These are phyloP conservation scores for Jatropha podagrica DNA, from an alignment of 441 rosid genomes.

Conservation along the genomic window DNA sequence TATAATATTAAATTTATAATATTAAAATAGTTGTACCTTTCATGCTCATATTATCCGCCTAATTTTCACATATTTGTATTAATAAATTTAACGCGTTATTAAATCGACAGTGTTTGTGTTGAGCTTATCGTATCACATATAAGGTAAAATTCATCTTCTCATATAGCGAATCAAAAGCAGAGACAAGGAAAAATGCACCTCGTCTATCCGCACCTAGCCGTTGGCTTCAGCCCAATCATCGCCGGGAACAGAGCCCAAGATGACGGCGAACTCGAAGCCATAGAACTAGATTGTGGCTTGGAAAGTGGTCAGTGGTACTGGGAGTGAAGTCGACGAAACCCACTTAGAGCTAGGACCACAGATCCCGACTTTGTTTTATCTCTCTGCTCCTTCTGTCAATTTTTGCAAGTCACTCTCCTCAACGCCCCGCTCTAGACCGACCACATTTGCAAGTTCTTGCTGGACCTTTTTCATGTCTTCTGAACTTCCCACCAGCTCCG, in stretches of 20 bases:
- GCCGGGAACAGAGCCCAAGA: slow-evolving; percentile 46
- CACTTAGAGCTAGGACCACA: slow-evolving; percentile 90
- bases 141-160: slow-evolving; percentile 72
- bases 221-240: slow-evolving; percentile 49
- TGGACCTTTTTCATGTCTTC: slow-evolving; percentile 73
- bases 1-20: too few relatives aligned
- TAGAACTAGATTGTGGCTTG: slow-evolving; percentile 42
- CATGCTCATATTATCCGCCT: too few relatives aligned
- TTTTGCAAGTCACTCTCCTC: slow-evolving; percentile 78
- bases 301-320: slow-evolving; percentile 70
- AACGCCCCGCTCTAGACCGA: slow-evolving; percentile 79
- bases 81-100: too few relatives aligned
- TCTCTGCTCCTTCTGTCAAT: slow-evolving; percentile 28
- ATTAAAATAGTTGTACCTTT: too few relatives aligned
- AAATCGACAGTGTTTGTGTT: too few relatives aligned
- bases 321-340: slow-evolving; percentile 79
- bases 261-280: slow-evolving; percentile 27
- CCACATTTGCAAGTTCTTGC: slow-evolving; percentile 74
- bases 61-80: too few relatives aligned
- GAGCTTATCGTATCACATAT: too few relatives aligned
- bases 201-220: slow-evolving; percentile 70
- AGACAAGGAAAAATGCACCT: slow-evolving; percentile 77
- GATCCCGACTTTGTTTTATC: slow-evolving; percentile 33
- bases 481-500: slow-evolving; percentile 78
- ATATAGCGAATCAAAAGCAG: slow-evolving; percentile 76